These are phyloP conservation scores for Mortierella polycephala DNA, from an alignment of 371 early-diverging fungal species.

Conservation along the genomic window DNA sequence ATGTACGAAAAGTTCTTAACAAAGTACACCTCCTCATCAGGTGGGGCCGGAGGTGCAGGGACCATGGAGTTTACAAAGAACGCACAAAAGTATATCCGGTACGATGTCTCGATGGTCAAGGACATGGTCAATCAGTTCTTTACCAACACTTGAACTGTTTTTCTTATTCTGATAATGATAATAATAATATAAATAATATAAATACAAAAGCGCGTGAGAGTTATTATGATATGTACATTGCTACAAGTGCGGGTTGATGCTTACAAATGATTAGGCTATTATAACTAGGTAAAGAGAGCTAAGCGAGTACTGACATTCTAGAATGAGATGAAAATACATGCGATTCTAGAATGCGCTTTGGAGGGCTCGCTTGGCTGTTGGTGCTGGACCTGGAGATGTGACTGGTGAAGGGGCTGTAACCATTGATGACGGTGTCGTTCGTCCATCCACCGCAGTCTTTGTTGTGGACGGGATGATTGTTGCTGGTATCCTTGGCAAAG, in stretches of 20 bases:
- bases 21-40: slow-evolving; percentile 55
- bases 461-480: neutral
- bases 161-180: too few species aligned
- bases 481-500: neutral
- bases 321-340: neutral
- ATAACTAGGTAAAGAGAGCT: too few species aligned
- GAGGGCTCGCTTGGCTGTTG: slow-evolving; percentile 9
- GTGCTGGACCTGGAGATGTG: slow-evolving; percentile 15
- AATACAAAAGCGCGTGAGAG: neutral
- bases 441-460: slow-evolving; percentile 7
- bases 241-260: too few species aligned
- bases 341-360: slow-evolving; percentile 13
- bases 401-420: slow-evolving; percentile 6
- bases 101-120: slow-evolving; percentile 74
- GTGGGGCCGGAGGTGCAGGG: slow-evolving; percentile 5
- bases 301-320: neutral
- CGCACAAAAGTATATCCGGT: slow-evolving; percentile 84
- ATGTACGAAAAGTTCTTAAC: slow-evolving; percentile 83
- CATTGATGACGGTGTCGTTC: slow-evolving; percentile 9
- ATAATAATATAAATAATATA: neutral
- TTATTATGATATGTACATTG: neutral
- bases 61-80: slow-evolving; percentile 81
- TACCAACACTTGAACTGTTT: slow-evolving; percentile 24
- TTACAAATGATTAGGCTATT: too few species aligned
- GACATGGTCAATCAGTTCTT: slow-evolving; percentile 78